These are phyloP conservation scores for Ambrosia artemisiifolia DNA, from an alignment of 129 eudicot species.

Conservation along the genomic window DNA sequence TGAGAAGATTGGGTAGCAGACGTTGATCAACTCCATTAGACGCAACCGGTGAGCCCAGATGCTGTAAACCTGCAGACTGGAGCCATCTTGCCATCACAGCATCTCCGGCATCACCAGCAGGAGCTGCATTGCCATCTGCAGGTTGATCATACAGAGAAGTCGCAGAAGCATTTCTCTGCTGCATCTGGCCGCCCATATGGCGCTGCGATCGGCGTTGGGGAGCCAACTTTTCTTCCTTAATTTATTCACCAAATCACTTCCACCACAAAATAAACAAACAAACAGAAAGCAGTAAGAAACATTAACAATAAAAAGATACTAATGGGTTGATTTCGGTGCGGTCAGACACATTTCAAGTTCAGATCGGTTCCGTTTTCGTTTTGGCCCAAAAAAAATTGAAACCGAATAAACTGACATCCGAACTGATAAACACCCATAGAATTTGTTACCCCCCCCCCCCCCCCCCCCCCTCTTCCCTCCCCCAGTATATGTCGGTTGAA, in stretches of 20 bases:
- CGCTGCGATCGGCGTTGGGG: slow-evolving; percentile 96
- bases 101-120: slow-evolving; percentile 74
- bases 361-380: no score
- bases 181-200: slow-evolving; percentile 99
- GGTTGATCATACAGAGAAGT: slow-evolving; percentile 94
- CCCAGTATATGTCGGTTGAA: no score
- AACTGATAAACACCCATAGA: no score
- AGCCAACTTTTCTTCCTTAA: slow-evolving; percentile 58
- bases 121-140: slow-evolving; percentile 55
- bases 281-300: not conserved
- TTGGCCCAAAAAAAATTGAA: no score
- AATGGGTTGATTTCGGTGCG: not conserved
- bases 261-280: slow-evolving; percentile 9
- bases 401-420: no score
- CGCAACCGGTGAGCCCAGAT: slow-evolving; percentile 97
- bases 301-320: not conserved
- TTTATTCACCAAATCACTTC: slow-evolving; percentile 24
- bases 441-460: no score
- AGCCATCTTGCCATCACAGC: slow-evolving; percentile 99
- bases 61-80: slow-evolving; percentile 97
- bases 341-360: no score
- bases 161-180: slow-evolving; percentile 86
- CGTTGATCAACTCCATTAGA: slow-evolving; percentile 72
- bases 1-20: slow-evolving; percentile 69
- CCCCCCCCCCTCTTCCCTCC: no score